phyloP scores from a whole-genome alignment of 441 rosid species.

The Syzygium syzygioides region DNA sequence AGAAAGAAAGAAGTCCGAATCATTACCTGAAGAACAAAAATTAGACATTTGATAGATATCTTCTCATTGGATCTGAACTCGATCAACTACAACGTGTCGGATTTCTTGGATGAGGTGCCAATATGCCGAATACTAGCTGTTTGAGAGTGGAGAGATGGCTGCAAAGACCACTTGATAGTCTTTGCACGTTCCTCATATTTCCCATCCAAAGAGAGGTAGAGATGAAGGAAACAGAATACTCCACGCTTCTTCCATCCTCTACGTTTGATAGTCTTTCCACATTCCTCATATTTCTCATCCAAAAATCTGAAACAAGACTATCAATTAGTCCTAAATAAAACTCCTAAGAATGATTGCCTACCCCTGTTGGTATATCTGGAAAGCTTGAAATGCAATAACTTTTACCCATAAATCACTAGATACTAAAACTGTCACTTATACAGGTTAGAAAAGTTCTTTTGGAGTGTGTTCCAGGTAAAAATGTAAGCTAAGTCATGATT shows the following conservation, averaged over 20 bases:
- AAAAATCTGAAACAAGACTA: not conserved
- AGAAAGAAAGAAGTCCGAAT: not conserved
- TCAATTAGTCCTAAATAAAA: not conserved
- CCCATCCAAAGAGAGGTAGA: not conserved
- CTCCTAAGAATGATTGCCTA: not conserved
- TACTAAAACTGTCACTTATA: too few species aligned
- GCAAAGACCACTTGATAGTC: not conserved
- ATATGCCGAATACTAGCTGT: not conserved
- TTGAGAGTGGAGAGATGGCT: not conserved
- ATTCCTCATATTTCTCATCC: not conserved
- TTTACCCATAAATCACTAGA: not conserved
- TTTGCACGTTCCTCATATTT: not conserved
- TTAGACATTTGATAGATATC: not conserved
- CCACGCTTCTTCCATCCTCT: not conserved
- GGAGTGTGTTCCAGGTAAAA: not conserved
- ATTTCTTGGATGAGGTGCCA: not conserved
- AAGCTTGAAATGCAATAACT: not conserved
- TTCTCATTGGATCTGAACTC: not conserved
- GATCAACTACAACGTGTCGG: accelerated
- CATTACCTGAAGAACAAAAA: not conserved
- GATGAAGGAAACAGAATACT: not conserved
- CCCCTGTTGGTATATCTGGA: not conserved
- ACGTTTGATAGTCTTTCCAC: not conserved
- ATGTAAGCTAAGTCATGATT: not conserved
- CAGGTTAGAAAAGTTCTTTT: not conserved